These are phyloP conservation scores for Trypanosoma avium DNA, from an alignment of 208 protist species.

Conservation along the genomic window DNA sequence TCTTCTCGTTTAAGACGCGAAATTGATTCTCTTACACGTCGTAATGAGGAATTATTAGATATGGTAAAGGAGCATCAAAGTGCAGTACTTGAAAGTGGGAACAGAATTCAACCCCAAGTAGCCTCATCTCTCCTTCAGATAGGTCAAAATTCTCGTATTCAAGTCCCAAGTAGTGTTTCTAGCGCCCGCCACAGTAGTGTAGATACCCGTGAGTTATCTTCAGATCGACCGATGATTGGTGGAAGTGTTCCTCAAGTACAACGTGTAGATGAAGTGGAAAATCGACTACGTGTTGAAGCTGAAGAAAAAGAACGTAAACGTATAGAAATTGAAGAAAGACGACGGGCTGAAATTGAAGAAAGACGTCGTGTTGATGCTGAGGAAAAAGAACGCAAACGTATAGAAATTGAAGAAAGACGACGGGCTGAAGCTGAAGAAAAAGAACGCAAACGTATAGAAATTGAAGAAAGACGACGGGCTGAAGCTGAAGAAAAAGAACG, in stretches of 20 bases:
- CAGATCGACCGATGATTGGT: not conserved
- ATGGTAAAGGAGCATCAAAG: conserved; percentile 80
- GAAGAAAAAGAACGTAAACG: conserved; percentile 13
- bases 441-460: conserved; percentile 13
- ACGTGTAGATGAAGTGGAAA: not conserved
- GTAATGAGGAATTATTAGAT: conserved; percentile 78
- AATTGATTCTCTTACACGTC: conserved; percentile 77
- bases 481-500: conserved; percentile 17
- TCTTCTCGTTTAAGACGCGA: conserved; percentile 72
- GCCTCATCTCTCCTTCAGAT: conserved; percentile 14
- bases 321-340: not conserved
- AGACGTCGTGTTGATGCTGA: conserved; percentile 22
- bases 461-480: conserved; percentile 7
- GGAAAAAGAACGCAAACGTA: conserved; percentile 13
- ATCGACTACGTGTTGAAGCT: not conserved
- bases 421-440: conserved; percentile 8
- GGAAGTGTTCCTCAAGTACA: not conserved
- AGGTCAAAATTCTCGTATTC: not conserved
- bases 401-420: conserved; percentile 12
- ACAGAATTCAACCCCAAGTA: not conserved
- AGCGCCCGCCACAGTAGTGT: conserved; percentile 5
- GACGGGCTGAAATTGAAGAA: conserved; percentile 19
- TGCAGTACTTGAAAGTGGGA: conserved; percentile 31
- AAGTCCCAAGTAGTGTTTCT: not conserved
- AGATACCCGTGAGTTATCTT: not conserved